Evolutionary conservation across 2,329 filamentous ascomycete genomes (phyloP), one percentile per base, ranked within the genome.

Genomic region (Sarocladiaceae sp.): DNA sequence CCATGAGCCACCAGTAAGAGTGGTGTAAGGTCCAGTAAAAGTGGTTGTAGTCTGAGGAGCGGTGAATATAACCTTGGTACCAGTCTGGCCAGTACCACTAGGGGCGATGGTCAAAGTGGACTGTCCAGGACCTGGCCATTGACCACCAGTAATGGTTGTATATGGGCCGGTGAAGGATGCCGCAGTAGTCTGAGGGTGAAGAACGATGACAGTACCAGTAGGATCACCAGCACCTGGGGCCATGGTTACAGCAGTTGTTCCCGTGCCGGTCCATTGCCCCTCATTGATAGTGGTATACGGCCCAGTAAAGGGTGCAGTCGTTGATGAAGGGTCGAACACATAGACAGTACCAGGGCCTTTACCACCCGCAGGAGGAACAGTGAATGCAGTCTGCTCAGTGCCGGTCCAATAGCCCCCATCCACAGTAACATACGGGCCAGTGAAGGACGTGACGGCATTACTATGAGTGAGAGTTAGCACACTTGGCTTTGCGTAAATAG

Each of bases 321-420:
- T 42, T 20, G 37, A 42, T 5, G n/a, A n/a, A n/a, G 37, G 37
- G 7, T 42, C 37, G 15, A 42, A 23, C 18, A 42, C 37, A 22
- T 42, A 42, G 37, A 42, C 37, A 6, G 37, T 42, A 23, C 37
- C 37, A 15, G 37, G 37, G 6, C 37, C 37, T 42, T 42, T 42
- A 17, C 37, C 37, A 25, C 23, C 18, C 12, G 37, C 5, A 4
- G 37, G 37, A 7, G 37, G 37, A 15, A 42, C 37, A 6, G 37
- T 42, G 11, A 42, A 23, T 10, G 37, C 4, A 25, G 37, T 42
- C 17, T 23, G 17, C 7, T 11, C 22, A 7, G 17, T 42, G 10
- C 37, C 37, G 5, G 37, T 42, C 37, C 37, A 42, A 22, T 42
- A 20, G 12, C 37, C 37, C 5, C 37, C 37, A 5, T 5, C 15